Conservation (phyloP, 2,329 filamentous ascomycete species). For the Alternaria novae-zelandiae region DNA sequence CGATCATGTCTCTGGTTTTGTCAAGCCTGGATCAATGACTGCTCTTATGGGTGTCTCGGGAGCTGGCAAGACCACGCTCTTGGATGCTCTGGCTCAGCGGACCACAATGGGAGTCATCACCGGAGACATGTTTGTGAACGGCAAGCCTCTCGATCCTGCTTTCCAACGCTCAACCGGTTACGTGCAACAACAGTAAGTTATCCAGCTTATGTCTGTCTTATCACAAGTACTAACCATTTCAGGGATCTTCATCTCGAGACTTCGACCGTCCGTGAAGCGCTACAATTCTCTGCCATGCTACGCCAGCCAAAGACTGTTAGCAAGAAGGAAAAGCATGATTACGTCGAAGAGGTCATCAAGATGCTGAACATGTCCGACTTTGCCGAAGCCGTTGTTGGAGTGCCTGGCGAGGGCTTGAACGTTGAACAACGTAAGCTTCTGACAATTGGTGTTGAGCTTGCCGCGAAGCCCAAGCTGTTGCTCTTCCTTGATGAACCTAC, state of each 20-base stretch:
- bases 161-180: slow-evolving; percentile 50
- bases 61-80: slow-evolving; percentile 48
- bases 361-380: slow-evolving; percentile 73
- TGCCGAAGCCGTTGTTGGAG: slow-evolving; percentile 69
- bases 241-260: slow-evolving; percentile 49
- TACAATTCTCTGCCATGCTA: slow-evolving; percentile 46
- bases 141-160: slow-evolving; percentile 40
- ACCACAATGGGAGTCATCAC: slow-evolving; percentile 48
- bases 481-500: slow-evolving; percentile 68
- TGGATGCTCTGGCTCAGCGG: slow-evolving; percentile 46
- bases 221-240: slow-evolving; percentile 1
- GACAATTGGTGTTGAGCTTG: slow-evolving; percentile 75
- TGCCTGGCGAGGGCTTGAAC: slow-evolving; percentile 67
- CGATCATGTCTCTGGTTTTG: slow-evolving; percentile 61
- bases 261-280: slow-evolving; percentile 45
- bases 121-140: slow-evolving; percentile 49
- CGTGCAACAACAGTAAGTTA: slow-evolving; percentile 46
- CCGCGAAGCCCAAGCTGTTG: slow-evolving; percentile 69
- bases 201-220: background rate
- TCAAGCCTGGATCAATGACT: slow-evolving; percentile 61
- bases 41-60: slow-evolving; percentile 48
- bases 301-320: slow-evolving; percentile 61
- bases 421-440: slow-evolving; percentile 74
- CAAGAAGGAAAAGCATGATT: slow-evolving; percentile 64
- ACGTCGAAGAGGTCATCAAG: slow-evolving; percentile 69